Evolutionary conservation across 306 rosid species (phyloP).

Genomic region (Argentina anserina): DNA sequence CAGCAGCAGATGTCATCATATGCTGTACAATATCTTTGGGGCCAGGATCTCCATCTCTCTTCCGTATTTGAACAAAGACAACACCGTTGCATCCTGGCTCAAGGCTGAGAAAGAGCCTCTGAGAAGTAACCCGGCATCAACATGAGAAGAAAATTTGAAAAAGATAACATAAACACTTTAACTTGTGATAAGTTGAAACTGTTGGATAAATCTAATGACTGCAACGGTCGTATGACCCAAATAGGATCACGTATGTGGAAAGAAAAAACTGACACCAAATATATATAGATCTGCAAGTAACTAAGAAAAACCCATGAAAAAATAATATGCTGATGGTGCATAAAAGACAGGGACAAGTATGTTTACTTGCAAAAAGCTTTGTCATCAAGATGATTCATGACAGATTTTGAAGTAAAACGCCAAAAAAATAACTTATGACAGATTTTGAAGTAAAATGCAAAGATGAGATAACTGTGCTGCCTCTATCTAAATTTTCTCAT

Average conservation of each 20-base stretch:
- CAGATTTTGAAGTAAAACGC: background rate
- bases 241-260: background rate
- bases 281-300: background rate
- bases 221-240: background rate
- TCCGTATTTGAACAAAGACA: constrained; percentile 84
- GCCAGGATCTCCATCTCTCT: constrained; percentile 58
- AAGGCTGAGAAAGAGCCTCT: constrained; percentile 73
- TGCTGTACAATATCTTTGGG: constrained; percentile 74
- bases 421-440: too few species aligned
- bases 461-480: background rate
- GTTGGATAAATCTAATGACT: background rate
- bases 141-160: constrained; percentile 6
- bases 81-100: constrained; percentile 94
- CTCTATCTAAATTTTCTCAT: background rate
- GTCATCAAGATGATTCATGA: constrained; percentile 1
- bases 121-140: constrained; percentile 27
- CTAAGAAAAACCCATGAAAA: background rate
- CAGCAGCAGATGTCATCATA: constrained; percentile 71
- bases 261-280: background rate
- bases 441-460: background rate
- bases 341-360: background rate
- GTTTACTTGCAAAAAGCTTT: background rate
- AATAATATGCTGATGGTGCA: background rate
- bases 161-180: background rate
- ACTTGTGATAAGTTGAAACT: background rate